These are phyloP conservation scores for Ophiostoma montium DNA, from an alignment of 2,329 filamentous ascomycete genomes.

Conservation along the genomic window DNA sequence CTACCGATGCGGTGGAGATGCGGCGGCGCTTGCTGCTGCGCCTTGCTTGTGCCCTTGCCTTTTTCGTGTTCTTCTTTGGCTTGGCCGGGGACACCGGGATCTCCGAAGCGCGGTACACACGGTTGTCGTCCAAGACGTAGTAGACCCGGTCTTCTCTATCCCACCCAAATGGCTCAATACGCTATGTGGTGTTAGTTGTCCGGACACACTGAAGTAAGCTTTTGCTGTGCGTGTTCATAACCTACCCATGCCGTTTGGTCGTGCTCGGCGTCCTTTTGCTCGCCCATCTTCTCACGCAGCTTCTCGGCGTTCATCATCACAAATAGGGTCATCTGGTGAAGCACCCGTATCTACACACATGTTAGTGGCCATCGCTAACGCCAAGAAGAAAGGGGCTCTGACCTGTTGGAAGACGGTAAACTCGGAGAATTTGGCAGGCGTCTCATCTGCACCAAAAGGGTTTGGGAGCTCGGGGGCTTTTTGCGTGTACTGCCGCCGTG, in stretches of 20 bases:
- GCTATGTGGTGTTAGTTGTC: slow-evolving; percentile 24
- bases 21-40: slow-evolving; percentile 63
- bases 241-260: slow-evolving; percentile 77
- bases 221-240: slow-evolving; percentile 4
- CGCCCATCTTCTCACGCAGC: slow-evolving; percentile 73
- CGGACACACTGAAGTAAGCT: not conserved
- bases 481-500: slow-evolving; percentile 72
- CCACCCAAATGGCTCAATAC: slow-evolving; percentile 76
- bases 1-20: slow-evolving; percentile 18
- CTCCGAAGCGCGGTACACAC: slow-evolving; percentile 80
- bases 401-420: slow-evolving; percentile 76
- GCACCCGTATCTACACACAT: slow-evolving; percentile 46
- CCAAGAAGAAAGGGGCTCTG: not conserved
- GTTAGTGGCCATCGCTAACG: too few species aligned
- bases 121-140: slow-evolving; percentile 85
- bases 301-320: slow-evolving; percentile 76
- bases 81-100: slow-evolving; percentile 48
- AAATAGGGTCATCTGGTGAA: slow-evolving; percentile 85
- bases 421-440: slow-evolving; percentile 58
- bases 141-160: slow-evolving; percentile 78
- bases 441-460: slow-evolving; percentile 69
- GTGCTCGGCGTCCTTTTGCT: slow-evolving; percentile 68
- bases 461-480: slow-evolving; percentile 61
- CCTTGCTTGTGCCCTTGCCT: slow-evolving; percentile 46
- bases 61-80: slow-evolving; percentile 49